A percentile compares a stretch with the other conserved stretches of the same genome.
Evolutionary conservation across 1,284 basidiomycete species (phyloP).

Genomic region (Cronartium quercuum): DNA sequence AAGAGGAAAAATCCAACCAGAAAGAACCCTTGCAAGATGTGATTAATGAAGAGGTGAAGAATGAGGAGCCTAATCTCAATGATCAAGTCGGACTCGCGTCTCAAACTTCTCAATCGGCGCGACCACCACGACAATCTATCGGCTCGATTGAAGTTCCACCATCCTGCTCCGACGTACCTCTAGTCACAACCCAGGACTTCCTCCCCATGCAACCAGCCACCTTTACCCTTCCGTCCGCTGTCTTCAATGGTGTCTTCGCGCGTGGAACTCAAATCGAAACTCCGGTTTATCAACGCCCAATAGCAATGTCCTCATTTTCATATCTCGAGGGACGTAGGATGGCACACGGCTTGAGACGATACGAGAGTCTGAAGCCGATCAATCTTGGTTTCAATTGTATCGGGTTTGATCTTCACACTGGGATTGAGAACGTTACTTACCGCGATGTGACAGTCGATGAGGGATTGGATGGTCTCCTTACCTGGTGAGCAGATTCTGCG

Average conservation of each 20-base stretch:
- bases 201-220: neutral
- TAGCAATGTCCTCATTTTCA: constrained; percentile 22
- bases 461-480: constrained; percentile 19
- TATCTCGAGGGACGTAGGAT: constrained; percentile 10
- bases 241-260: neutral
- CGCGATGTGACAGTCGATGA: constrained; percentile 24
- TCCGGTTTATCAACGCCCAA: constrained; percentile 15
- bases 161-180: neutral
- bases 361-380: constrained; percentile 4
- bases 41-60: too few relatives aligned
- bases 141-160: neutral
- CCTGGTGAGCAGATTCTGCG: neutral
- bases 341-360: neutral
- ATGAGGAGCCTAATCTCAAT: neutral
- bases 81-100: neutral
- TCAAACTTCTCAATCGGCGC: neutral
- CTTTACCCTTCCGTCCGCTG: neutral
- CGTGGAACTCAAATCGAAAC: neutral
- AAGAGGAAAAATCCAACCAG: too few relatives aligned
- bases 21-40: too few relatives aligned
- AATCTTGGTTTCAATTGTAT: neutral
- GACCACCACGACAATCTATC: neutral
- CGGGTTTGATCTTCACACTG: constrained; percentile 5
- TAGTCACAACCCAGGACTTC: neutral
- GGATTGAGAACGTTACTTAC: neutral